phyloP scores from a whole-genome alignment of 2,329 filamentous ascomycete species.

The Hypoxylon sp. region DNA sequence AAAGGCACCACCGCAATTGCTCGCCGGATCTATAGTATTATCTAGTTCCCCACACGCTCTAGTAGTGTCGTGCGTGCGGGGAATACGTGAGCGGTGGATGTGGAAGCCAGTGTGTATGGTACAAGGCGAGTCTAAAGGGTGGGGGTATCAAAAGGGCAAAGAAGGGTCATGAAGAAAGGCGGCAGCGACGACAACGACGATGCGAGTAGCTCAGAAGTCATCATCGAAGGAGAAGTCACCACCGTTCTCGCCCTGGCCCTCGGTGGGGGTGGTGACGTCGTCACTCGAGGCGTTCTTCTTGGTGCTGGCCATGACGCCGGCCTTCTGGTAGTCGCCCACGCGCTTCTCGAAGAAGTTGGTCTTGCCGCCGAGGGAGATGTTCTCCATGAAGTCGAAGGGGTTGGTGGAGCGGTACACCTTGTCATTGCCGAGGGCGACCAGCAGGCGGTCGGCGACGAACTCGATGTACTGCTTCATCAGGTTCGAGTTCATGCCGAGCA shows the following conservation, averaged over 20 bases:
- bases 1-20: constrained; percentile 30
- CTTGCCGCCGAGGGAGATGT: constrained; percentile 98
- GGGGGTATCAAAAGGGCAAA: constrained; percentile 41
- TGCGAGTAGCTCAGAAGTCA: constrained; percentile 83
- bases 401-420: constrained; percentile 94
- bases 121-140: constrained; percentile 30
- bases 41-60: constrained; percentile 20
- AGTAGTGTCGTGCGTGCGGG: constrained; percentile 1
- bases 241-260: constrained; percentile 68
- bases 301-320: constrained; percentile 94
- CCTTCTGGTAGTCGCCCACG: constrained; percentile 99
- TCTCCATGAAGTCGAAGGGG: constrained; percentile 99
- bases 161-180: constrained; percentile 20
- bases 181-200: constrained; percentile 35
- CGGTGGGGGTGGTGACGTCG: constrained; percentile 57
- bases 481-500: constrained; percentile 96
- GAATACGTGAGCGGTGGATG: constrained; percentile 1
- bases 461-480: constrained; percentile 99
- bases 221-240: constrained; percentile 95
- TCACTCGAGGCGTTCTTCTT: constrained; percentile 70
- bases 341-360: constrained; percentile 99
- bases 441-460: constrained; percentile 96
- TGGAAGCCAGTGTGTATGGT: constrained; percentile 18
- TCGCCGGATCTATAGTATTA: constrained; percentile 36
- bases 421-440: constrained; percentile 91